phyloP scores from a whole-genome alignment of 2,329 filamentous ascomycete genomes.

The Trichoderma koningiopsis region DNA sequence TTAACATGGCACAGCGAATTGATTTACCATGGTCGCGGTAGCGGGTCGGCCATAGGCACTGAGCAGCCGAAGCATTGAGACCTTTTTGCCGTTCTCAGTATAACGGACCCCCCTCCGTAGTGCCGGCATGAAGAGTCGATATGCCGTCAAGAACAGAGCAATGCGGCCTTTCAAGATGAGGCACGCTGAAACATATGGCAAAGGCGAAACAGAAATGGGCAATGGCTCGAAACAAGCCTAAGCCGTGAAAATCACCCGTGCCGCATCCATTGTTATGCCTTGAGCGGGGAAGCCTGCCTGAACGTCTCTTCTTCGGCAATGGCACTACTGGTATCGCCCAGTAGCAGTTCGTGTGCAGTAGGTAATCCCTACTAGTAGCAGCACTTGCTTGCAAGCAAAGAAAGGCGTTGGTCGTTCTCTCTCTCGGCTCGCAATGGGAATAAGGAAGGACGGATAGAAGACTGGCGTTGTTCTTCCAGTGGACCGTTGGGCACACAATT shows the following conservation, averaged over 20 bases:
- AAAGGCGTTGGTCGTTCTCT: too few species aligned
- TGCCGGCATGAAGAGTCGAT: conserved; percentile 7
- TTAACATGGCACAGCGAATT: conserved; percentile 13
- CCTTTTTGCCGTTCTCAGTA: background rate
- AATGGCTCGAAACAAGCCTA: background rate
- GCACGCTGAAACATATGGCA: conserved; percentile 11
- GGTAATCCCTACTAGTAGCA: background rate
- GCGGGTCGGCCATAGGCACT: conserved; percentile 22
- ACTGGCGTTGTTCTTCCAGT: conserved; percentile 18
- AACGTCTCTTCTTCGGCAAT: background rate
- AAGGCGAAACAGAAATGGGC: conserved; percentile 4
- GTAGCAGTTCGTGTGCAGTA: too few species aligned
- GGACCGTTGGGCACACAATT: conserved; percentile 16
- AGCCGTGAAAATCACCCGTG: background rate
- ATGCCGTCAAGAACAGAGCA: conserved; percentile 2
- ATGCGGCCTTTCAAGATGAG: conserved; percentile 12
- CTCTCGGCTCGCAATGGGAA: background rate
- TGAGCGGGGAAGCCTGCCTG: background rate
- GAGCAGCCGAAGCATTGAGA: conserved; percentile 23
- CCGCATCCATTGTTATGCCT: background rate
- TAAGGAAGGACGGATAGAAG: conserved; percentile 13
- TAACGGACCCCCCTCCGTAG: background rate
- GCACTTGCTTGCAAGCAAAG: background rate
- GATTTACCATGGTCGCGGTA: conserved; percentile 23
- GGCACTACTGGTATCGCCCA: background rate